A percentile compares a stretch with the other conserved stretches of the same genome.
Conservation (phyloP, 2,329 filamentous ascomycete species). For the Neurospora crassa region DNA sequence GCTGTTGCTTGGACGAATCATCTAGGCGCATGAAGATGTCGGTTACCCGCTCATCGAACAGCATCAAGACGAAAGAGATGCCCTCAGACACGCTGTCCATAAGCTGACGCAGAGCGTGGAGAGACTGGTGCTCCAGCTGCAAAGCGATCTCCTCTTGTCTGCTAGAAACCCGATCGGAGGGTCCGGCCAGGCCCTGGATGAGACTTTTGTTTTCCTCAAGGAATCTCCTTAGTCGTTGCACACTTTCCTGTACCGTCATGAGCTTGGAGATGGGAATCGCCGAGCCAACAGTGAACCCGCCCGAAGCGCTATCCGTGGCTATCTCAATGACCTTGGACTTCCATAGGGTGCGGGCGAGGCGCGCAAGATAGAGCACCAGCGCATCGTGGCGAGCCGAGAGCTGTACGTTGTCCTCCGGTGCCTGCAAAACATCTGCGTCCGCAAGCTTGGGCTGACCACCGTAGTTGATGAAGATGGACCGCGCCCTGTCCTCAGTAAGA, state of each 20-base stretch:
- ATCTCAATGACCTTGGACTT: conserved; percentile 62
- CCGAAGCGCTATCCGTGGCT: conserved; percentile 36
- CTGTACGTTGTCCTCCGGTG: conserved; percentile 66
- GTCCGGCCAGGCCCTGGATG: conserved; percentile 89
- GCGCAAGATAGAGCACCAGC: conserved; percentile 75
- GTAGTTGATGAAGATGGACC: conserved; percentile 83
- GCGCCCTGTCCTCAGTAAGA: conserved; percentile 73
- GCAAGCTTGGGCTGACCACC: conserved; percentile 80
- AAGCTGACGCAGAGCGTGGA: conserved; percentile 76
- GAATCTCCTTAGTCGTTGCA: conserved; percentile 72
- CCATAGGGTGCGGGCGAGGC: conserved; percentile 86
- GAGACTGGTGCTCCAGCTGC: conserved; percentile 87
- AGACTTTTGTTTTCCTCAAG: conserved; percentile 79
- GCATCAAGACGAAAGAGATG: conserved; percentile 87
- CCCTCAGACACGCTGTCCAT: conserved; percentile 90
- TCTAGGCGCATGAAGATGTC: conserved; percentile 77
- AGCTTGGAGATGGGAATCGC: conserved; percentile 61
- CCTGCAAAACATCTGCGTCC: conserved; percentile 61
- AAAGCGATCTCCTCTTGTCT: conserved; percentile 87
- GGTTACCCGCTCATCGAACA: conserved; percentile 87
- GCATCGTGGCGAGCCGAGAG: conserved; percentile 87
- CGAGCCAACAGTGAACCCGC: conserved; percentile 54
- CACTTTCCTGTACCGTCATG: conserved; percentile 65
- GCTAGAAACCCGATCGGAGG: conserved; percentile 67
- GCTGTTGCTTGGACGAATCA: conserved; percentile 56